Evolutionary conservation across 257 asterid species (phyloP).

Genomic region (Nicotiana noctiflora): DNA sequence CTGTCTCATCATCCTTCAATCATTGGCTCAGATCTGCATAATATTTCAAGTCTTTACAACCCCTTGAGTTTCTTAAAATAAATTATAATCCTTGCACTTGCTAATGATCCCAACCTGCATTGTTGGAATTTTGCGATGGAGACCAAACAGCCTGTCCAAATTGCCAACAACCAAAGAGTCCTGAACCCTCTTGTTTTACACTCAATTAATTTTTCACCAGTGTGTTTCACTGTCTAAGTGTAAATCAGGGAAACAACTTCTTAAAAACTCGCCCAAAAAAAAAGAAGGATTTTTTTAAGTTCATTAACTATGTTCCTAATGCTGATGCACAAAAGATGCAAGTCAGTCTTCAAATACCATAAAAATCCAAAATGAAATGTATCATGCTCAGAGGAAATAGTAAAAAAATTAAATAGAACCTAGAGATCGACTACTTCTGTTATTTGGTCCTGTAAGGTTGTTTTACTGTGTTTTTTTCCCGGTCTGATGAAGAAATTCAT

Average conservation of each 20-base stretch:
- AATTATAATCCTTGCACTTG: neutral
- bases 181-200: neutral
- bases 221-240: neutral
- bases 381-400: neutral
- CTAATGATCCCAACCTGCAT: neutral
- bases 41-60: neutral
- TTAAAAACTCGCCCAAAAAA: neutral
- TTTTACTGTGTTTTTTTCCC: neutral
- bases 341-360: neutral
- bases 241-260: neutral
- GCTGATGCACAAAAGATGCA: neutral
- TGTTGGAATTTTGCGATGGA: neutral
- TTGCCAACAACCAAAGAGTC: neutral
- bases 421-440: neutral
- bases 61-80: neutral
- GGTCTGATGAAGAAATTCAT: neutral
- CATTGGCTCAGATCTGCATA: neutral
- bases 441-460: neutral
- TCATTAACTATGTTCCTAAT: neutral
- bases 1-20: neutral
- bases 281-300: neutral
- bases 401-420: neutral
- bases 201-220: neutral
- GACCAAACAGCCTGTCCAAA: neutral
- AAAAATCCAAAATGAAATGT: neutral